These are phyloP conservation scores for Aspergillus sp. DNA, from an alignment of 2,329 filamentous ascomycete species.

Conservation along the genomic window DNA sequence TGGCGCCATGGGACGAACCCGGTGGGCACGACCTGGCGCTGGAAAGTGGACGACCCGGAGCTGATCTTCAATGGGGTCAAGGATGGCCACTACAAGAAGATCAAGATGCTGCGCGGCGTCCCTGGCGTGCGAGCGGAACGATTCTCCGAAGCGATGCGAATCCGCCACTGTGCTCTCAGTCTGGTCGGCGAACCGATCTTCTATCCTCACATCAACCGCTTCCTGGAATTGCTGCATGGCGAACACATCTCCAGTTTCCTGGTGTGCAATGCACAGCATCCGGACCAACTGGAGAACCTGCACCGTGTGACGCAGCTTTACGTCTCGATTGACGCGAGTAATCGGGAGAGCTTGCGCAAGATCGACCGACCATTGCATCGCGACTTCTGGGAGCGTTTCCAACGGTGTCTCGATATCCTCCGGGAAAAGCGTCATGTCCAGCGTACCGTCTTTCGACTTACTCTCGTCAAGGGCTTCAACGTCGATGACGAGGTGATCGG, in stretches of 20 bases:
- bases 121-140: constrained; percentile 86
- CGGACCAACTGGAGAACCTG: constrained; percentile 74
- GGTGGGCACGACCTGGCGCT: constrained; percentile 92
- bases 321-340: constrained; percentile 90
- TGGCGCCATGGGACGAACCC: constrained; percentile 98
- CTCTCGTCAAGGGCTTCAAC: constrained; percentile 96
- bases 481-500: constrained; percentile 86
- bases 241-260: constrained; percentile 89
- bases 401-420: constrained; percentile 80
- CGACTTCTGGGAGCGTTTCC: constrained; percentile 96
- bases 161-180: constrained; percentile 84
- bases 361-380: constrained; percentile 90
- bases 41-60: constrained; percentile 86
- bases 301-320: constrained; percentile 89
- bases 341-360: constrained; percentile 74
- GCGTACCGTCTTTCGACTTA: constrained; percentile 88
- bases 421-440: constrained; percentile 74
- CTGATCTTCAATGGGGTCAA: constrained; percentile 87
- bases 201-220: constrained; percentile 94
- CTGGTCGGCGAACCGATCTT: constrained; percentile 98
- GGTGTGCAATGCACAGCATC: constrained; percentile 95
- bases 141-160: constrained; percentile 85
- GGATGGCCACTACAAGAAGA: constrained; percentile 89
- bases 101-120: constrained; percentile 91
- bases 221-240: constrained; percentile 70